Conservation (phyloP, 352 stramenopile genomes). For the Phytophthora cactorum region DNA sequence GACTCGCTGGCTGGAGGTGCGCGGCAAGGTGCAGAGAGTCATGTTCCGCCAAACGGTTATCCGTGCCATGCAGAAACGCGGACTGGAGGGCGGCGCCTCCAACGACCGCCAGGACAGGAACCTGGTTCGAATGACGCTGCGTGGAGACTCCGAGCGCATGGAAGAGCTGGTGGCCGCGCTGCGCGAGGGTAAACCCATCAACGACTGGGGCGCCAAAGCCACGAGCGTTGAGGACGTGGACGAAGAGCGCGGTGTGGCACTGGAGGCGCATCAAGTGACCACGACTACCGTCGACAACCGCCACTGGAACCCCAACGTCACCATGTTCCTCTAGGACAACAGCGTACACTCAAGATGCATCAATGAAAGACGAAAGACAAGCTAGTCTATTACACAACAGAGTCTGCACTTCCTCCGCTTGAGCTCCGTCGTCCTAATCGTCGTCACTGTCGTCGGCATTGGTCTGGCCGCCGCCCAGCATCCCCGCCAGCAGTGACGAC, state of each 20-base stretch:
- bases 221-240: slow-evolving; percentile 56
- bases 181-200: slow-evolving; percentile 53
- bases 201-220: slow-evolving; percentile 71
- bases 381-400: slow-evolving; percentile 30
- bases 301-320: slow-evolving; percentile 79
- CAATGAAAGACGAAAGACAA: slow-evolving; percentile 17
- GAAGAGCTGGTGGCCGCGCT: slow-evolving; percentile 59
- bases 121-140: slow-evolving; percentile 70
- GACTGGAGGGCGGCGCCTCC: slow-evolving; percentile 61
- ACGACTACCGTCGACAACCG: slow-evolving; percentile 68
- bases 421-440: slow-evolving; percentile 44
- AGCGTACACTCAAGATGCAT: not conserved
- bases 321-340: slow-evolving; percentile 65
- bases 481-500: slow-evolving; percentile 66
- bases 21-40: slow-evolving; percentile 78
- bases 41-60: slow-evolving; percentile 88
- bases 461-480: slow-evolving; percentile 68
- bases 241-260: slow-evolving; percentile 31
- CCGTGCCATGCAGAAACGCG: slow-evolving; percentile 75
- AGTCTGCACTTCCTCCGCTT: slow-evolving; percentile 5
- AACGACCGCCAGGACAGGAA: slow-evolving; percentile 67
- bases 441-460: slow-evolving; percentile 78
- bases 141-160: slow-evolving; percentile 44
- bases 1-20: slow-evolving; percentile 64
- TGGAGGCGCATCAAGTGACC: slow-evolving; percentile 72